Conservation (phyloP, 805 yeast genomes). For the Diddensiella caesifluorescens region DNA sequence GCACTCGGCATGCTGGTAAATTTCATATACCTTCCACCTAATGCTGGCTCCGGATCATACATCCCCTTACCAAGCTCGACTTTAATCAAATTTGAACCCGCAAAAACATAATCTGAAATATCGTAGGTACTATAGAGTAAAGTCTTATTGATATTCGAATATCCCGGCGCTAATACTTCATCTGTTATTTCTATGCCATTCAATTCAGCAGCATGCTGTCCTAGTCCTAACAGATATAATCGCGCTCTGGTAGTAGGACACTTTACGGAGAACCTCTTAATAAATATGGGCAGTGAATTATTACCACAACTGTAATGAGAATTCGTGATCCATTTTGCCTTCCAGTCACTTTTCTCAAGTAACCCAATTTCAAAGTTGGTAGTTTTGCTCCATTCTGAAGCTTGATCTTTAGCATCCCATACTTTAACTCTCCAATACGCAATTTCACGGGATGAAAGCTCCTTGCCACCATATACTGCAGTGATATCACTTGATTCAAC, state of each 20-base stretch:
- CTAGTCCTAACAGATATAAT: conserved; percentile 23
- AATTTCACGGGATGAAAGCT: background rate
- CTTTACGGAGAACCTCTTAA: background rate
- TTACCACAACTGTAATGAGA: background rate
- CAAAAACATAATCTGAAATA: conserved; percentile 15
- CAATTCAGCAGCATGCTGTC: conserved; percentile 23
- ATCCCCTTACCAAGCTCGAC: conserved; percentile 3
- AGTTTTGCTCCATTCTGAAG: background rate
- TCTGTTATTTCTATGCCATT: conserved; percentile 22
- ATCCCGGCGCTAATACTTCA: conserved; percentile 25
- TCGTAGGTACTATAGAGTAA: conserved; percentile 24
- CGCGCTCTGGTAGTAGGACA: conserved; percentile 1
- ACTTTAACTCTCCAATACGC: background rate
- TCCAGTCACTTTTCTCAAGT: background rate
- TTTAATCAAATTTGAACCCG: conserved; percentile 6
- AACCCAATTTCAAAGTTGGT: background rate
- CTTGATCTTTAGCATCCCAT: background rate
- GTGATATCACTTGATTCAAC: background rate
- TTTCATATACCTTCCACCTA: conserved; percentile 12
- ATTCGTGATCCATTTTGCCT: conserved; percentile 2
- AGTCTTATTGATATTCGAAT: conserved; percentile 25
- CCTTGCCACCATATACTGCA: background rate
- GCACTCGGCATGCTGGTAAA: conserved; percentile 22
- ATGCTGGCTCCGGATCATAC: conserved; percentile 2
- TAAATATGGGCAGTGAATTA: conserved; percentile 2